Base-by-base conservation (phyloP, 805 yeast genomes). In the Saccharomycopsis guyanensis region DNA sequence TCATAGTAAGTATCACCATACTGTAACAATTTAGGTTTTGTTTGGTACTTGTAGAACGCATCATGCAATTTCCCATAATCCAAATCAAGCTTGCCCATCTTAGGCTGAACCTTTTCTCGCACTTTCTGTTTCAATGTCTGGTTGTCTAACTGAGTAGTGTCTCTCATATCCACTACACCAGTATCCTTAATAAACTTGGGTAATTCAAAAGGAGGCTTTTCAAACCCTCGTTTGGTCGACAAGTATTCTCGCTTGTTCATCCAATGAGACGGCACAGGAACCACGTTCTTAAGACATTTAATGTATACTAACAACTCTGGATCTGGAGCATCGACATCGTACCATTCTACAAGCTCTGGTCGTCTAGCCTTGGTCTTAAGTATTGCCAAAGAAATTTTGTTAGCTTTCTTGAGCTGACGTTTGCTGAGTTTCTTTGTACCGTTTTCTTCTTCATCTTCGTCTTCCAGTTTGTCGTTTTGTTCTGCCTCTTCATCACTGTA, bases 191-290 rank as follows among this genome's bases (percentile, higher is more conserved):
- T 86, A 55, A 76, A 84, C 36, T 76, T 70, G 0, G 97, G 97
- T 18, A 91, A 67, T 57, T 77, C 76, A 58, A 85, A 91, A 0
- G 87, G 86, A 7, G 72, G 71, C 55, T 78, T 78, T 45, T 80
- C 88, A 19, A 78, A 52, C 1, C 89, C 82, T 43, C 83, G 70
- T 51, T 78, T 74, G 1, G 80, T 70, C 1, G 87, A 66, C 3
- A 88, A 63, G 55, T 80, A 88, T 33, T 85, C 96, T 43, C 83
- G 67, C 57, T 86, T 87, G 13, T 73, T 65, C 44, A 76, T 77
- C 98, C 98, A 91, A 61, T 88, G 93, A 0, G 64, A 57, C 0
- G 97, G 97, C 1, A 91, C 86, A 1, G 78, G 85, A 0, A 89
- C 80, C 1, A 66, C 71, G 53, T 86, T 85, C 47, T 77, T 79